These are phyloP conservation scores for Tetracladium maxilliforme DNA, from an alignment of 2,329 filamentous ascomycete genomes.

Conservation along the genomic window DNA sequence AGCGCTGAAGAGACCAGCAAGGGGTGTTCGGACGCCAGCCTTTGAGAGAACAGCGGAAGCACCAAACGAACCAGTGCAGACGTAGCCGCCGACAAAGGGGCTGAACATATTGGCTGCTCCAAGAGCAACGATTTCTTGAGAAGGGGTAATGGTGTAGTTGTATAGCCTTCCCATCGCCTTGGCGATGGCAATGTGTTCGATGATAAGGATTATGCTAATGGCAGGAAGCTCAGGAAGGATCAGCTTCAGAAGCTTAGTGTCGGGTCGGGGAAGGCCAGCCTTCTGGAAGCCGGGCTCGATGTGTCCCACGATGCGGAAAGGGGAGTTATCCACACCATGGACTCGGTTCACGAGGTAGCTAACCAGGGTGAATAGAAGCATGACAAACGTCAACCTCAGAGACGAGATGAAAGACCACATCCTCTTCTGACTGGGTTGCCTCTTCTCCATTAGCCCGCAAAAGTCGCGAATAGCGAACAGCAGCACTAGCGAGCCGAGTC, in stretches of 20 bases:
- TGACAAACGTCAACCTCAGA: slow-evolving; percentile 65
- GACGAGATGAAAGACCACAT: slow-evolving; percentile 67
- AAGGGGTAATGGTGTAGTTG: slow-evolving; percentile 2
- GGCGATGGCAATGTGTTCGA: slow-evolving; percentile 3
- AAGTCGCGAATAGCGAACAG: slow-evolving; percentile 50
- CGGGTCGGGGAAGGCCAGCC: slow-evolving; percentile 1
- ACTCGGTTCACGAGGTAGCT: slow-evolving; percentile 57
- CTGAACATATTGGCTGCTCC: slow-evolving; percentile 2
- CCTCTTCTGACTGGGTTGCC: slow-evolving; percentile 50
- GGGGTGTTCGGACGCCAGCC: slow-evolving; percentile 3
- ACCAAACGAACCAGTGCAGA: slow-evolving; percentile 3
- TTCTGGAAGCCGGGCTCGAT: too few relatives aligned
- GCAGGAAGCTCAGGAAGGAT: slow-evolving; percentile 2
- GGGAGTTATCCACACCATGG: slow-evolving; percentile 29
- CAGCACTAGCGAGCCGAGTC: slow-evolving; percentile 51
- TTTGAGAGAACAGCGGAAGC: slow-evolving; percentile 3
- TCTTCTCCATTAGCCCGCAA: slow-evolving; percentile 51
- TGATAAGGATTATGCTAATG: slow-evolving; percentile 3
- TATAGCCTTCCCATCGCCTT: slow-evolving; percentile 2
- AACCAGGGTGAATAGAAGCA: slow-evolving; percentile 66
- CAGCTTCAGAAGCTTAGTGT: slow-evolving; percentile 2
- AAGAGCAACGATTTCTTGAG: slow-evolving; percentile 3
- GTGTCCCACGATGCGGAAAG: too few relatives aligned
- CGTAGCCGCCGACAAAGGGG: slow-evolving; percentile 3
- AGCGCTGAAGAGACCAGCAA: slow-evolving; percentile 3